phyloP scores from a whole-genome alignment of 202 grass and related monocot genomes.

The Setaria italica region DNA sequence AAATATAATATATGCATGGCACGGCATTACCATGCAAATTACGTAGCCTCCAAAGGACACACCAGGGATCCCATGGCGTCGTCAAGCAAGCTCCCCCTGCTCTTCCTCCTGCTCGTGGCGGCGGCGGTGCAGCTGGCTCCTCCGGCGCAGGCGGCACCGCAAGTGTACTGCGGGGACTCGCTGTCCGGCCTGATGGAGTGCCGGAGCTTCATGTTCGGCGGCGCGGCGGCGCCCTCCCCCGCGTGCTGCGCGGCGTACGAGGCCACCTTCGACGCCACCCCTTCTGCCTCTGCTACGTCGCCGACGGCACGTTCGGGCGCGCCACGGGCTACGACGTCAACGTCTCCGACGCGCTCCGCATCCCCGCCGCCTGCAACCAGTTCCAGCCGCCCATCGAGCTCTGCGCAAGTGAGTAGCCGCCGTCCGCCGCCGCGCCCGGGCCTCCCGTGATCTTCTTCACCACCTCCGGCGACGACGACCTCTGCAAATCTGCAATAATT shows the following conservation, averaged over 20 bases:
- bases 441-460: background rate
- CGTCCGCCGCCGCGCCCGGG: background rate
- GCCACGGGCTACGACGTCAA: slow-evolving; percentile 42
- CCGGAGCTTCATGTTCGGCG: slow-evolving; percentile 41
- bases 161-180: slow-evolving; percentile 36
- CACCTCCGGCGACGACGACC: background rate
- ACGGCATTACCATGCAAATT: too few relatives aligned
- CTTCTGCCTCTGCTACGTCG: slow-evolving; percentile 71
- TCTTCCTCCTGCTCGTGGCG: background rate
- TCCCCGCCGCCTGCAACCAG: slow-evolving; percentile 51
- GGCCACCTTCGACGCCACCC: slow-evolving; percentile 42
- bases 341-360: slow-evolving; percentile 47
- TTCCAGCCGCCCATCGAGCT: slow-evolving; percentile 47
- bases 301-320: slow-evolving; percentile 49
- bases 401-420: slow-evolving; percentile 47
- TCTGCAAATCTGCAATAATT: too few relatives aligned
- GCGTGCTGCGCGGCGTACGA: slow-evolving; percentile 45
- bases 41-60: background rate
- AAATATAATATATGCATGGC: too few relatives aligned
- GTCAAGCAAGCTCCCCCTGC: background rate
- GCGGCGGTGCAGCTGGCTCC: too few relatives aligned
- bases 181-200: slow-evolving; percentile 46
- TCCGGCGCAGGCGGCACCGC: background rate
- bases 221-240: slow-evolving; percentile 15
- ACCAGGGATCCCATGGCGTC: slow-evolving; percentile 21